A percentile compares a stretch with the other conserved stretches of the same genome.
Conservation (phyloP, 768 basidiomycete species). For the Rhodotorula toruloides region DNA sequence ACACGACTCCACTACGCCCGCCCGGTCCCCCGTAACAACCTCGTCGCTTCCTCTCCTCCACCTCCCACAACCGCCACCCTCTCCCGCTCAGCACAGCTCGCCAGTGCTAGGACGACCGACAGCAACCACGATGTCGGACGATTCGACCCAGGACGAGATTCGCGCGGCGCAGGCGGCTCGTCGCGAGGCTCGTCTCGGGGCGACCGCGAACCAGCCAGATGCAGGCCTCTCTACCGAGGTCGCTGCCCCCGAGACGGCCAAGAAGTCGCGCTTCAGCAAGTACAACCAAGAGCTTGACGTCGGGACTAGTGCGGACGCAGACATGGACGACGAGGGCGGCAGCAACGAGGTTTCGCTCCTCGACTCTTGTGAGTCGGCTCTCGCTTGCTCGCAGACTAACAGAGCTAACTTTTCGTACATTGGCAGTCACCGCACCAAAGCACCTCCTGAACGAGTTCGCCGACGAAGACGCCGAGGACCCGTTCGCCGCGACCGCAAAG, state of each 20-base stretch:
- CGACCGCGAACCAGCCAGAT: conserved; percentile 14
- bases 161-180: conserved; percentile 26
- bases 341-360: not conserved
- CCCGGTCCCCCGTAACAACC: too few species aligned
- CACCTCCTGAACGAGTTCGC: conserved; percentile 94
- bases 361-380: conserved; percentile 5
- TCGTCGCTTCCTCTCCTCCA: too few species aligned
- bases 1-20: too few species aligned
- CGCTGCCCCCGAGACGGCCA: not conserved
- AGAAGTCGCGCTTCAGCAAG: conserved; percentile 4
- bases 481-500: conserved; percentile 75
- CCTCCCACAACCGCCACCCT: too few species aligned
- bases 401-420: not conserved
- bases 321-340: conserved; percentile 13
- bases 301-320: not conserved
- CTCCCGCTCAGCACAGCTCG: too few species aligned
- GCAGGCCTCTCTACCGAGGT: conserved; percentile 11
- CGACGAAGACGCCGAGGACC: conserved; percentile 75
- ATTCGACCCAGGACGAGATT: conserved; percentile 31
- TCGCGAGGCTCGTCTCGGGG: conserved; percentile 43
- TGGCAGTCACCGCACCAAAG: conserved; percentile 67
- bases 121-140: conserved; percentile 42
- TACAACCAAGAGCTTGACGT: conserved; percentile 8
- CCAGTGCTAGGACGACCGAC: too few species aligned
- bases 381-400: not conserved